Evolutionary conservation across 495 filamentous ascomycete genomes (phyloP).

Genomic region (Thermothielavioides terrestris): DNA sequence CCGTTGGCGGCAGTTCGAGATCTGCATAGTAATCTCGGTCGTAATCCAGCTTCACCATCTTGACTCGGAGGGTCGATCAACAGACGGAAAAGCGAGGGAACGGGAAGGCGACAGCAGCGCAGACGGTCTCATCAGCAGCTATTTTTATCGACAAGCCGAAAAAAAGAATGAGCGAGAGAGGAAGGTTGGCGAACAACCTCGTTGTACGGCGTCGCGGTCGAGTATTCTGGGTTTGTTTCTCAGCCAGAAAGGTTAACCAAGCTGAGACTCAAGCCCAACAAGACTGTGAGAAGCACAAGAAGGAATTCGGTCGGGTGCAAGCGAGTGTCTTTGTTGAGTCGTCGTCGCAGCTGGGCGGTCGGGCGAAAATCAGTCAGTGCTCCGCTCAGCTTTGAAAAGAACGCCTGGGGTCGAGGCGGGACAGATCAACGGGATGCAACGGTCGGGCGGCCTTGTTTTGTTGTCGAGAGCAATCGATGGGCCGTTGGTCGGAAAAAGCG

Average conservation of each 20-base stretch:
- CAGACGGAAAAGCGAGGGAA: not conserved
- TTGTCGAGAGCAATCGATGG: no score
- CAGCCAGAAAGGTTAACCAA: not conserved
- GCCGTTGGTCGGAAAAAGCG: not conserved
- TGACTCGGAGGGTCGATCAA: conserved; percentile 21
- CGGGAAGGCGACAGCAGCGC: not conserved
- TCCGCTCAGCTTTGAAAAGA: not conserved
- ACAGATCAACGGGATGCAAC: not conserved
- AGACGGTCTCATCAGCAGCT: not conserved
- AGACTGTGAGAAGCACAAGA: no score
- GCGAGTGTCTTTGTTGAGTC: no score
- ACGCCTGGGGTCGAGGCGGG: not conserved
- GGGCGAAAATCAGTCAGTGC: conserved; percentile 4
- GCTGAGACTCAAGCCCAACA: not conserved
- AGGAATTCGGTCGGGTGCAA: no score
- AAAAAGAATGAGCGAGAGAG: not conserved
- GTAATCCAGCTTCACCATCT: conserved; percentile 68
- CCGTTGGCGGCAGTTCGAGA: conserved; percentile 56
- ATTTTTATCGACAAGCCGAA: not conserved
- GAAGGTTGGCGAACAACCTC: not conserved
- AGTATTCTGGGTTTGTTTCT: not conserved
- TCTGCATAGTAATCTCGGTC: conserved; percentile 80
- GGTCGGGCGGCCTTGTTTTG: no score
- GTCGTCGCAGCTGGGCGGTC: conserved; percentile 5
- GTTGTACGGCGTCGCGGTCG: not conserved